Evolutionary conservation across 2,329 filamentous ascomycete species (phyloP), one percentile per base, ranked within the genome.

Genomic region (Sclerotinia minor): DNA sequence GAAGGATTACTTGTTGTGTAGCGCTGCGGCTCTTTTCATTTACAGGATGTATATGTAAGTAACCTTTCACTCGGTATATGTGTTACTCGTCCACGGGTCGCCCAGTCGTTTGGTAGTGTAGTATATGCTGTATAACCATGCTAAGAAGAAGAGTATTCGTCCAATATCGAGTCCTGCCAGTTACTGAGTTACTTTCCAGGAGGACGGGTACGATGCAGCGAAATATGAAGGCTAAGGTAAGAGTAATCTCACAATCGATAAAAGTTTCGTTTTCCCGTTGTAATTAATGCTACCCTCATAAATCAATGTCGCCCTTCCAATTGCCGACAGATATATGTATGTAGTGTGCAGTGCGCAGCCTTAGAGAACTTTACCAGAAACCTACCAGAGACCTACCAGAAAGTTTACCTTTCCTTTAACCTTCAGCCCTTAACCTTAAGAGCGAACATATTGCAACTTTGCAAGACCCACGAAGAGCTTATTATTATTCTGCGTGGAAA

Each of bases 121-220:
- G 38, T 35, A 11, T 38, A 13, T 38, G 44, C 58, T 38, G 59
- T 50, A 50, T 61, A n/a, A 61, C 45, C 59, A 60, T 50, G 8
- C n/a, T 9, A 24, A 32, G 29, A 61, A 50, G n/a, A n/a, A n/a
- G n/a, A 50, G 44, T 35, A 49, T 24, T 44, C 26, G 57, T 35
- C 26, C 44, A 60, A 49, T 60, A 32, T 32, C 19, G 41, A 60
- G n/a, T 35, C 41, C 57, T 17, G 19, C n/a, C 26, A 60, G 32
- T 60, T n/a, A 47, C 58, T 35, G 59, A n/a, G n/a, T n/a, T n/a
- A n/a, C n/a, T n/a, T n/a, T n/a, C 21, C 45, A 61, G 59, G 26
- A 21, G 59, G 26, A 50, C 45, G 59, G 50, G 59, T 38, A 50
- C 45, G 59, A 61, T 50, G 11, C 11, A 13, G n/a, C 38, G 5